phyloP scores from a whole-genome alignment of 2,329 filamentous ascomycete species.

The Beauveria asiatica region DNA sequence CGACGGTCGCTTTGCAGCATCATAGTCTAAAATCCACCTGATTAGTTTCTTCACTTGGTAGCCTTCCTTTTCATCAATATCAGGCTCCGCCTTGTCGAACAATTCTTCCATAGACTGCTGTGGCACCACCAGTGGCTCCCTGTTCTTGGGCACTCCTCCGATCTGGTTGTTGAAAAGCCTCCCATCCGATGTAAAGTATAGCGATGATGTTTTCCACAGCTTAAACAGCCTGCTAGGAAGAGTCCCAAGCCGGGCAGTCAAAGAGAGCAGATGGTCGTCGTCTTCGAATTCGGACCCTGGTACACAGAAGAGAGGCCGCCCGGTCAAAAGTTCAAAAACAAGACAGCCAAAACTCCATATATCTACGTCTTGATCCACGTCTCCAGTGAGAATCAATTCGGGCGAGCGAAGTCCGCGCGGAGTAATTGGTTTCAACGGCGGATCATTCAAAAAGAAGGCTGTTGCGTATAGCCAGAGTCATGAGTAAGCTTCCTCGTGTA shows the following conservation, averaged over 20 bases:
- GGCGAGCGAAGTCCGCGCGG: constrained; percentile 21
- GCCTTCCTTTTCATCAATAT: constrained; percentile 19
- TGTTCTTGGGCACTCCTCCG: constrained; percentile 16
- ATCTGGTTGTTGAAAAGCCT: constrained; percentile 20
- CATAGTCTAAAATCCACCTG: constrained; percentile 23
- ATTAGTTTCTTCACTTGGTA: constrained; percentile 20
- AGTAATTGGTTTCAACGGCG: constrained; percentile 16
- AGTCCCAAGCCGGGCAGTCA: constrained; percentile 16
- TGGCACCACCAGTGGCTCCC: constrained; percentile 18
- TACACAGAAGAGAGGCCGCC: constrained; percentile 21
- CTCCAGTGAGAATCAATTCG: constrained; percentile 20
- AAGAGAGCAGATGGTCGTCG: constrained; percentile 17
- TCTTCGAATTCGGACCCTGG: constrained; percentile 15
- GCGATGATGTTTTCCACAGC: constrained; percentile 19
- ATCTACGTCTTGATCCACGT: constrained; percentile 17
- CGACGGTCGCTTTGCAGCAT: constrained; percentile 22
- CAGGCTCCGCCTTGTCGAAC: constrained; percentile 18
- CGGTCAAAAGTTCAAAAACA: constrained; percentile 23
- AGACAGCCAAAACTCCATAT: constrained; percentile 26
- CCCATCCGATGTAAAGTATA: constrained; percentile 20
- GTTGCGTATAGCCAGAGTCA: neutral
- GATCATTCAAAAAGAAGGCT: constrained; percentile 21
- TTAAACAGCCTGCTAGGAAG: constrained; percentile 16
- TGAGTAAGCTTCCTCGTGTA: neutral
- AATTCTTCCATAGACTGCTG: constrained; percentile 18